Conservation (phyloP, 805 yeast genomes). For the Sugiyamaella mastotermitis region DNA sequence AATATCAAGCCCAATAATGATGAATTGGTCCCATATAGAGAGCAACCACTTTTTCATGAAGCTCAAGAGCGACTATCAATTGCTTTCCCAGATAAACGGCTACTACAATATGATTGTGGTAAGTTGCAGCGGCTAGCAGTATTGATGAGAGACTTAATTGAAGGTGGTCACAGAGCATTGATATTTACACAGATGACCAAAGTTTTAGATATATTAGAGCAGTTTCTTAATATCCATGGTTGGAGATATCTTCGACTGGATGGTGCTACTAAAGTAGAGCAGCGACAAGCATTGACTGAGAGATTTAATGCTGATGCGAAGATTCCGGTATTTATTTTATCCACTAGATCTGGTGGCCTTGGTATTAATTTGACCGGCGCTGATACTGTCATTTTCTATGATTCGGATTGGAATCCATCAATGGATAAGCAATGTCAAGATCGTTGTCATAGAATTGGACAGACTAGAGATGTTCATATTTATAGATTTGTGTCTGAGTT, state of each 20-base stretch:
- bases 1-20: neutral
- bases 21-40: conserved; percentile 17
- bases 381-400: conserved; percentile 96
- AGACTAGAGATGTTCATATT: conserved; percentile 94
- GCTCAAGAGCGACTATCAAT: conserved; percentile 82
- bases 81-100: conserved; percentile 92
- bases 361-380: conserved; percentile 98
- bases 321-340: conserved; percentile 84
- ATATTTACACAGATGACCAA: conserved; percentile 98
- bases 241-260: conserved; percentile 91
- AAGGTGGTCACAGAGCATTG: conserved; percentile 87
- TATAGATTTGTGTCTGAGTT: conserved; percentile 93
- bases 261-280: conserved; percentile 96
- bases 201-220: conserved; percentile 88
- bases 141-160: conserved; percentile 68
- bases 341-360: conserved; percentile 96
- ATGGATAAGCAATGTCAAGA: conserved; percentile 99
- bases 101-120: conserved; percentile 94
- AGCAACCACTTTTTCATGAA: conserved; percentile 48
- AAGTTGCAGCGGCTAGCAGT: conserved; percentile 80
- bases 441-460: conserved; percentile 98
- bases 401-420: conserved; percentile 99
- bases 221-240: conserved; percentile 90
- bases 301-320: conserved; percentile 80
- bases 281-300: conserved; percentile 90